Base-by-base conservation (phyloP, 1,139 yeast genomes). In the Kodamaea alishanica region DNA sequence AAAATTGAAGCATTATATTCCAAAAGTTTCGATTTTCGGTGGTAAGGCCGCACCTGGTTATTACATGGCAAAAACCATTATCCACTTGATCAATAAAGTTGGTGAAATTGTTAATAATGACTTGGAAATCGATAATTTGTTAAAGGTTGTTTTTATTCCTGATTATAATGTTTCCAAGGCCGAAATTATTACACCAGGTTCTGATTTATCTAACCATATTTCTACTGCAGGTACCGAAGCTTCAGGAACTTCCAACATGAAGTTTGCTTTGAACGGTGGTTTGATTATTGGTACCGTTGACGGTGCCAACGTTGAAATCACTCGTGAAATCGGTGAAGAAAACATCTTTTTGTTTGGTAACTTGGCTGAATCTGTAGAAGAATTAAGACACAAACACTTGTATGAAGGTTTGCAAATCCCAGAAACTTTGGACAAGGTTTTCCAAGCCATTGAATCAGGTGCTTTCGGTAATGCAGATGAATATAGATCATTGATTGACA, bases 211-310 rank as follows among this genome's bases (percentile, higher is more conserved):
- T 35, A 94, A 89, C 65, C 97, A 89, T 65, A 90, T 89, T 50
- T 88, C 96, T n/a, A 89, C 97, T 35, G 97, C 97, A 8, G 97
- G 97, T 53, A 89, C 97, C 22, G 97, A 89, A 63, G 97, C 96
- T 23, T 84, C 95, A 1, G 97, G 97, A 60, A 89, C 97, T 33
- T 85, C 95, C 34, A 89, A 89, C 69, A 89, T 89, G 97, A 90
- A 89, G 68, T 89, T 89, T 60, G 96, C 89, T 25, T 70, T 89
- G 64, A 89, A 88, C 57, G 97, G 96, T 63, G 97, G 97, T 38
- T 75, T 90, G 50, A 86, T 89, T 51, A 83, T 89, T 52, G 97
- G 97, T 58, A 89, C 97, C 11, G 96, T 90, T 49, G 97, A 90
- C 59, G 97, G 97, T 58, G 97, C 97, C 47, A 90, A 89, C 58